Conservation (phyloP, 257 asterid species). For the Solanum pimpinellifolium region DNA sequence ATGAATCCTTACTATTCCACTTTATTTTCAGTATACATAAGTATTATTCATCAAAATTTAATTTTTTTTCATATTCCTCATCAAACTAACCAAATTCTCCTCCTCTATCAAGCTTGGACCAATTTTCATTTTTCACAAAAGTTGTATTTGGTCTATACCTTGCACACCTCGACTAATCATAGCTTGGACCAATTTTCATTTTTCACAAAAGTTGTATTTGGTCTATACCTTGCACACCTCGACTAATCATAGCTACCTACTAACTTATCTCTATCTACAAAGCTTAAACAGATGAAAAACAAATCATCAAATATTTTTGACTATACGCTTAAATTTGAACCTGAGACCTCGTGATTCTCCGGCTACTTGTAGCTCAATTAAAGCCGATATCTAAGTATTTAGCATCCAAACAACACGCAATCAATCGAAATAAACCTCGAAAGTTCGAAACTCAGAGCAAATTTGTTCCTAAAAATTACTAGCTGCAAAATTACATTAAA, state of each 20-base stretch:
- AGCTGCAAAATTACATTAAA: background rate
- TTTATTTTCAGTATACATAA: background rate
- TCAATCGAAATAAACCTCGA: background rate
- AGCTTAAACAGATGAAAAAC: background rate
- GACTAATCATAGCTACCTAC: background rate
- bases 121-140: background rate
- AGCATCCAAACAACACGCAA: background rate
- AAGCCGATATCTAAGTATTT: background rate
- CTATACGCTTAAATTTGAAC: background rate
- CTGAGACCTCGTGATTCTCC: background rate
- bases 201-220: background rate
- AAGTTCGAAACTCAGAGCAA: background rate
- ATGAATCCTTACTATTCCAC: background rate
- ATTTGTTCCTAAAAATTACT: background rate
- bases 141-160: background rate
- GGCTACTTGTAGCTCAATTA: background rate
- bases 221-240: background rate
- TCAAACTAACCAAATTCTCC: background rate
- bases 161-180: background rate
- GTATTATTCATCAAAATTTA: background rate
- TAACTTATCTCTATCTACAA: background rate
- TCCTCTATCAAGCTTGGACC: background rate
- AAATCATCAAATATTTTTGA: background rate
- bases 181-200: background rate
- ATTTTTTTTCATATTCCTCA: background rate